Evolutionary conservation across 257 asterid species (phyloP).

Genomic region (Fraxinus americana): DNA sequence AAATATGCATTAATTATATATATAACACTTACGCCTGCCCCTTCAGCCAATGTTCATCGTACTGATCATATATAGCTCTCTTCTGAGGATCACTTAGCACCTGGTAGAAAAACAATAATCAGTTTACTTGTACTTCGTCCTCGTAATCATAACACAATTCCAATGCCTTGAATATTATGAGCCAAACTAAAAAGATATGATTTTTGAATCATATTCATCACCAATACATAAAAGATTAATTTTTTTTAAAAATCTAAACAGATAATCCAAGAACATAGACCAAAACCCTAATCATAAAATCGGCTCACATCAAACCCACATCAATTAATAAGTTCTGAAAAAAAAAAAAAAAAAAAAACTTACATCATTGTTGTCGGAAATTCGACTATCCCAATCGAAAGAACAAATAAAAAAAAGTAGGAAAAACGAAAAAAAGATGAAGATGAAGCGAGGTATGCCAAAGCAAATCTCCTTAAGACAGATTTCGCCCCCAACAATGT

Average conservation of each 20-base stretch:
- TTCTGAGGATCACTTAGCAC: conserved; percentile 19
- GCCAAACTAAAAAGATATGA: neutral
- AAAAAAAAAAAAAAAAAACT: neutral
- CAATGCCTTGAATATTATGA: neutral
- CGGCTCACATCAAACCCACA: neutral
- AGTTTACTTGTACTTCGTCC: neutral
- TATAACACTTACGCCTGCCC: too few species aligned
- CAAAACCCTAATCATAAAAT: neutral
- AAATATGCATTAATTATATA: too few species aligned
- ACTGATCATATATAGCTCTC: too few species aligned
- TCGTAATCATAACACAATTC: neutral
- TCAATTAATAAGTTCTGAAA: neutral
- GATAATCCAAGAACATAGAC: neutral
- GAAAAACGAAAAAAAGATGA: too few species aligned
- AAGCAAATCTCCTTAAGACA: too few species aligned
- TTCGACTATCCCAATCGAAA: too few species aligned
- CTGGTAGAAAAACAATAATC: neutral
- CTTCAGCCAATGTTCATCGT: too few species aligned
- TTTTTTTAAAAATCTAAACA: neutral
- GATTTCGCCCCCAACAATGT: too few species aligned
- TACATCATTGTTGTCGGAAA: too few species aligned
- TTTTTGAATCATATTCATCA: neutral
- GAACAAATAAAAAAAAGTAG: too few species aligned
- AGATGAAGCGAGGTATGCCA: too few species aligned
- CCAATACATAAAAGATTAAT: neutral